phyloP scores from a whole-genome alignment of 495 filamentous ascomycete species.

The Mycothermus thermophilus region DNA sequence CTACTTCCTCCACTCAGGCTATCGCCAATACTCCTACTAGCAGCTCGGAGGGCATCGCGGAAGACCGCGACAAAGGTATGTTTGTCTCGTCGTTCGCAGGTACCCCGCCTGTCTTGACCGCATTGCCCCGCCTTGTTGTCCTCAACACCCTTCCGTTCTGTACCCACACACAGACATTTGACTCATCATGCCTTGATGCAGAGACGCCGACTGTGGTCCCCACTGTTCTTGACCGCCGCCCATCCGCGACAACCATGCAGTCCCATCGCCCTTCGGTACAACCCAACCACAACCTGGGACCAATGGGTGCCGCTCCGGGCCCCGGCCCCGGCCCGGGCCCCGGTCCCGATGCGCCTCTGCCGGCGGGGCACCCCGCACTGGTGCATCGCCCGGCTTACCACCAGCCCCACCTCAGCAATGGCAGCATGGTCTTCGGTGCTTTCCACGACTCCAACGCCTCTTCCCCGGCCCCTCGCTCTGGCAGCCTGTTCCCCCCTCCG shows the following conservation, averaged over 20 bases:
- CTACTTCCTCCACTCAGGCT: no score
- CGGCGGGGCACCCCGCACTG: conserved; percentile 6
- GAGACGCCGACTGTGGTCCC: conserved; percentile 8
- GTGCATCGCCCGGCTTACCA: conserved; percentile 13
- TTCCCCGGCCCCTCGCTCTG: conserved; percentile 31
- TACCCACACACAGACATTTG: not conserved
- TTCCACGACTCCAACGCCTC: conserved; percentile 34
- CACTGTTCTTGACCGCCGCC: conserved; percentile 1
- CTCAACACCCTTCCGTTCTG: not conserved
- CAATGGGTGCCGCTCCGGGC: not conserved
- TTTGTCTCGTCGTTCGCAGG: no score
- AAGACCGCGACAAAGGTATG: no score
- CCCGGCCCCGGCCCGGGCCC: no score
- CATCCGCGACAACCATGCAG: no score
- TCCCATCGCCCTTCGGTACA: conserved; percentile 7
- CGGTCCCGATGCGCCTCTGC: conserved; percentile 2
- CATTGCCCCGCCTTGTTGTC: not conserved
- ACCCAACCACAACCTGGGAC: conserved; percentile 2
- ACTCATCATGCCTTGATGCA: conserved; percentile 6
- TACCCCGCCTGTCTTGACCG: no score
- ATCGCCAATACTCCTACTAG: no score
- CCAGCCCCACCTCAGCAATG: conserved; percentile 29
- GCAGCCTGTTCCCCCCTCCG: conserved; percentile 21
- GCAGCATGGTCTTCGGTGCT: conserved; percentile 31
- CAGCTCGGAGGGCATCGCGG: no score